Base-by-base conservation (phyloP, 192 early-diverging fungal species). In the Chytriomyces confervae region DNA sequence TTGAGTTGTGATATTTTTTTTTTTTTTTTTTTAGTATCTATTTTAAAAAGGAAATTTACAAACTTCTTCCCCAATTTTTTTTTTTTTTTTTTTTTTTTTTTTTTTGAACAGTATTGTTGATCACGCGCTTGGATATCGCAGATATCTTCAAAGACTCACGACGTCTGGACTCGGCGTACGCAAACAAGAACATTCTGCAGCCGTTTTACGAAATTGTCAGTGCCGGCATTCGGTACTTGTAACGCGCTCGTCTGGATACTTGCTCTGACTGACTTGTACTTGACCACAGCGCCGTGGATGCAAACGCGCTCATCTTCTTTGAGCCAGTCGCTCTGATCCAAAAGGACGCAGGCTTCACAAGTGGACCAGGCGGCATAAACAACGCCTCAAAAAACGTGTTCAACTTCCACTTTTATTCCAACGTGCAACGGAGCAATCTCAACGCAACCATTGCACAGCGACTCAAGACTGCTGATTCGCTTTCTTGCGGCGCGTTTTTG, bases 281-380 rank as follows among this genome's bases (percentile, higher is more conserved):
- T 46, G 11, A 1, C 3, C 11, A 29, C 36, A 69, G 67, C 6
- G 0, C 80, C 18, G 88, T 88, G 8, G 85, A 90, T 45, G 83
- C 80, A 24, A 82, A 83, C 20, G 85, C 86, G 0, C 61, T 91
- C 47, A 75, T 91, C 24, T 85, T 83, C 62, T 91, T 89, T 73
- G 89, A 89, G 64, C 95, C 10, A 91, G 92, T 76, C 6, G 61
- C 74, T 16, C 49, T 72, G 72, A 66, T 66, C 23, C 71, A 79
- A 43, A 44, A 65, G 8, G 47, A 24, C 36, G 69, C 48, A 20
- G 69, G 70, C 5, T 79, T 79, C 51, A 79, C 71, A 3, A 66
- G 43, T n/a, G 78, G 66, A 23, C 78, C 78, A 16, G 72, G 72
- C 48, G 64, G 64, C 16, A 7, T 50, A 11, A 61, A 23, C 13